These are phyloP conservation scores for Sphaceloma murrayae DNA, from an alignment of 2,329 filamentous ascomycete genomes.

Conservation along the genomic window DNA sequence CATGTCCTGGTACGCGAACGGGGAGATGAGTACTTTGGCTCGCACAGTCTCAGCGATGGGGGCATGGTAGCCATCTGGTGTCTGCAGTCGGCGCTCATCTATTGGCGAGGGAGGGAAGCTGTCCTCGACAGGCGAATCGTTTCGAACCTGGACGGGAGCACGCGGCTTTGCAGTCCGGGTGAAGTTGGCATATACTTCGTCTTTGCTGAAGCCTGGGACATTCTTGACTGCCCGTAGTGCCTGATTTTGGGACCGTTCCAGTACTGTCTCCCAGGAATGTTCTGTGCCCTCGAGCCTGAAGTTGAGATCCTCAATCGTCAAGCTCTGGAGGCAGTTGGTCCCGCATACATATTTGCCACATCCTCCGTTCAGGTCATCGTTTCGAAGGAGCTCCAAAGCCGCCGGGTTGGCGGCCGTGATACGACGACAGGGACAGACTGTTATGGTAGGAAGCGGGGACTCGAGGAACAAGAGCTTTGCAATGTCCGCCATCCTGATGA, in stretches of 20 bases:
- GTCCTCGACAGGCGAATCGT: constrained; percentile 12
- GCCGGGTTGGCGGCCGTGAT: constrained; percentile 14
- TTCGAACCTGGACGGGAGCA: background rate
- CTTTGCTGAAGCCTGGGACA: constrained; percentile 8
- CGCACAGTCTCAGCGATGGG: constrained; percentile 3
- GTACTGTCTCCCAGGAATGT: constrained; percentile 11
- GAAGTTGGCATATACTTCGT: constrained; percentile 14
- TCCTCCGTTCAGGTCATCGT: background rate
- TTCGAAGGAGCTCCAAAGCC: constrained; percentile 8
- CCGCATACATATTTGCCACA: constrained; percentile 12
- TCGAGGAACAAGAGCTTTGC: constrained; percentile 10
- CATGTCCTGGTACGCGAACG: constrained; percentile 7
- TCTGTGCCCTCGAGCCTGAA: constrained; percentile 7
- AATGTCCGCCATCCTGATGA: constrained; percentile 7
- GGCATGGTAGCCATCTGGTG: constrained; percentile 2
- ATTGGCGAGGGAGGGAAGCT: too few species aligned
- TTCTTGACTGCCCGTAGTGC: constrained; percentile 1
- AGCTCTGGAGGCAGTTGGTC: constrained; percentile 12
- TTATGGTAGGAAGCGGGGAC: constrained; percentile 11
- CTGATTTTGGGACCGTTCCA: constrained; percentile 6
- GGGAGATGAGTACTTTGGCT: constrained; percentile 7
- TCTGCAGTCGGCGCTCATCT: background rate
- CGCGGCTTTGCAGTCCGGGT: constrained; percentile 5
- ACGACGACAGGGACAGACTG: constrained; percentile 10
- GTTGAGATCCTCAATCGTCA: constrained; percentile 9